These are phyloP conservation scores for Candida mesenterica DNA, from an alignment of 1,139 yeast species.

Conservation along the genomic window DNA sequence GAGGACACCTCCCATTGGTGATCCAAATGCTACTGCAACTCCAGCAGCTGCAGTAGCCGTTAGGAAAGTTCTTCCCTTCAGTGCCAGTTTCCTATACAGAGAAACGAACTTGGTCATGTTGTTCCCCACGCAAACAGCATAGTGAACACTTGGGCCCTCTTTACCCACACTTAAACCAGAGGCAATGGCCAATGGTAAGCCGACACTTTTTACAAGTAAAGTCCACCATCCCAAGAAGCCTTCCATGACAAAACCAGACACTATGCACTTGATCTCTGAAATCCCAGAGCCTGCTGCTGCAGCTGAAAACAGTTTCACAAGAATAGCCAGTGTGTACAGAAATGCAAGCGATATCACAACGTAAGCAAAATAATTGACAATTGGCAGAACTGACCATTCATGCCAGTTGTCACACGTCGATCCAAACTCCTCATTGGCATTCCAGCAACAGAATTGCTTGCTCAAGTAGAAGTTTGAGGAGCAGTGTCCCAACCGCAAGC, in stretches of 20 bases:
- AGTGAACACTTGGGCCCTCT: conserved; percentile 86
- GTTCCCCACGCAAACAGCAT: conserved; percentile 80
- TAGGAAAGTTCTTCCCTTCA: conserved; percentile 54
- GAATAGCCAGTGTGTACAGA: conserved; percentile 61
- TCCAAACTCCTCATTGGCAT: conserved; percentile 39
- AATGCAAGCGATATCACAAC: conserved; percentile 59
- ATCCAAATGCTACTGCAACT: conserved; percentile 72
- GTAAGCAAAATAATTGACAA: conserved; percentile 57
- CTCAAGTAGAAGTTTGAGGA: conserved; percentile 66
- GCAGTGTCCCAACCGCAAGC: conserved; percentile 78
- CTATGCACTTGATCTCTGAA: conserved; percentile 92
- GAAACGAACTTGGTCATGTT: conserved; percentile 55
- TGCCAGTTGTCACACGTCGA: conserved; percentile 52
- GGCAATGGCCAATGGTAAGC: conserved; percentile 83
- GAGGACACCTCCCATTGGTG: conserved; percentile 72
- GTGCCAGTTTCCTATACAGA: conserved; percentile 44
- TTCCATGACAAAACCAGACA: conserved; percentile 81
- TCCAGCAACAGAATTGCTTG: conserved; percentile 80
- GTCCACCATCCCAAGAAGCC: conserved; percentile 79
- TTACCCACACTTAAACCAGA: conserved; percentile 81
- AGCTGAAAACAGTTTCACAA: conserved; percentile 76
- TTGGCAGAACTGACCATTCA: conserved; percentile 45
- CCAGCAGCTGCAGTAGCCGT: conserved; percentile 69
- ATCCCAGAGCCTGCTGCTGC: conserved; percentile 97
- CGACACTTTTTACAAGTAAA: conserved; percentile 68